A percentile compares a stretch with the other conserved stretches of the same genome.
Conservation (phyloP, 1,284 basidiomycete genomes). For the Boletus smithii region DNA sequence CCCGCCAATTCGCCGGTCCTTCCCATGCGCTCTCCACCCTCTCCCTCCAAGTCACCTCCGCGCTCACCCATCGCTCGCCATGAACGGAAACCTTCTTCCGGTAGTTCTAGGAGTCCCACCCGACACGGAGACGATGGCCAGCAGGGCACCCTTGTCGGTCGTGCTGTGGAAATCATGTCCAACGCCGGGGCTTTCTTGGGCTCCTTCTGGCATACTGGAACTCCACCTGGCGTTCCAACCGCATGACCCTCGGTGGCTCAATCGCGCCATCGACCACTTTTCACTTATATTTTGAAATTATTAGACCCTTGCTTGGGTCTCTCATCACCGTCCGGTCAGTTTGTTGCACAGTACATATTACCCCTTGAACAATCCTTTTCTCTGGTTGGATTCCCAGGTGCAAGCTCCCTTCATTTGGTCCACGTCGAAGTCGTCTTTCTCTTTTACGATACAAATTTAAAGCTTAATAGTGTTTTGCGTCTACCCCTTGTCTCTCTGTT, state of each 20-base stretch:
- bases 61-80: conserved; percentile 17
- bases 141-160: conserved; percentile 52
- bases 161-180: conserved; percentile 68
- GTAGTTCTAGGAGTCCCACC: conserved; percentile 28
- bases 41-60: conserved; percentile 3
- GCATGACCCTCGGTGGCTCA: conserved; percentile 22
- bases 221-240: conserved; percentile 20
- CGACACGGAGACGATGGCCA: conserved; percentile 30
- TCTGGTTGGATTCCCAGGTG: conserved; percentile 10
- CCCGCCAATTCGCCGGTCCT: conserved; percentile 37
- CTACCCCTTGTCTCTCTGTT: conserved; percentile 4
- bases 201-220: conserved; percentile 37
- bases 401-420: conserved; percentile 5
- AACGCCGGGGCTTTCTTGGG: conserved; percentile 63
- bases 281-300: conserved; percentile 37
- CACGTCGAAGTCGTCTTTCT: no score
- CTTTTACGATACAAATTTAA: conserved; percentile 22
- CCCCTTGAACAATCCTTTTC: conserved; percentile 20
- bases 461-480: conserved; percentile 18
- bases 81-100: conserved; percentile 25
- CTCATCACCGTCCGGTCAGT: background rate
- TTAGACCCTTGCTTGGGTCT: conserved; percentile 25
- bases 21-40: conserved; percentile 12
- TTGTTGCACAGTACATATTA: conserved; percentile 28
- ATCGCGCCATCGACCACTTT: background rate